Evolutionary conservation across 2,329 filamentous ascomycete genomes (phyloP), one percentile per base, ranked within the genome.

Genomic region (Exophiala alcalophila): DNA sequence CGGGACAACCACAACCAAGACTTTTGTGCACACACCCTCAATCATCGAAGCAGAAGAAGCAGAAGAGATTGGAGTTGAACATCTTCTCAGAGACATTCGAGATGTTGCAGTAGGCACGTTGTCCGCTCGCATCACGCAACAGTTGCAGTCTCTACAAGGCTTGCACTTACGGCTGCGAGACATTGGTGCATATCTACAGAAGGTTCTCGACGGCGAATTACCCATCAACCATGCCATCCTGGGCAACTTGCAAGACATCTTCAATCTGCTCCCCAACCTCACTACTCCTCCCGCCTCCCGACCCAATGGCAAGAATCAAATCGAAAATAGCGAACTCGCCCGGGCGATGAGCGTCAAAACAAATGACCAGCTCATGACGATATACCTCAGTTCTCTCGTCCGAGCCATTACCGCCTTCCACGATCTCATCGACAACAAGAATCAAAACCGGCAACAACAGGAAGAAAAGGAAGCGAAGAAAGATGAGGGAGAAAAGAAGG

Each of bases 401-500:
- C 80, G 92, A 49, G 92, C 92, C 44, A 98, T 98, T 62, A 97
- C 92, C 9, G 92, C 92, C 5, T 98, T 97, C 83, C 92, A 98
- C 66, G 92, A 98, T 64, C 72, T 98, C 56, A 98, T 98, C 56
- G 92, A 98, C 74, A 98, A 98, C 75, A 98, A 98, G 78, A 96
- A 97, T 57, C 91, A 97, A 73, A 98, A 98, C 71, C 80, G 91
- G 65, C 90, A 97, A 69, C 87, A 94, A 65, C 86, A 94, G 61
- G 92, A 97, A 62, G 92, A 98, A 61, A 91, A 91, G 70, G 91
- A 97, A 58, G 78, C 74, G 31, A 80, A 84, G 60, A 87, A 87
- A 71, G 87, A 81, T 47, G 80, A 80, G 35, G 74, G 74, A 54
- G 75, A 74, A 52, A 68, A 68, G 43, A 70, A 70, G 47, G 80